Evolutionary conservation across 2,329 filamentous ascomycete species (phyloP).

Genomic region (Cercospora sp.): DNA sequence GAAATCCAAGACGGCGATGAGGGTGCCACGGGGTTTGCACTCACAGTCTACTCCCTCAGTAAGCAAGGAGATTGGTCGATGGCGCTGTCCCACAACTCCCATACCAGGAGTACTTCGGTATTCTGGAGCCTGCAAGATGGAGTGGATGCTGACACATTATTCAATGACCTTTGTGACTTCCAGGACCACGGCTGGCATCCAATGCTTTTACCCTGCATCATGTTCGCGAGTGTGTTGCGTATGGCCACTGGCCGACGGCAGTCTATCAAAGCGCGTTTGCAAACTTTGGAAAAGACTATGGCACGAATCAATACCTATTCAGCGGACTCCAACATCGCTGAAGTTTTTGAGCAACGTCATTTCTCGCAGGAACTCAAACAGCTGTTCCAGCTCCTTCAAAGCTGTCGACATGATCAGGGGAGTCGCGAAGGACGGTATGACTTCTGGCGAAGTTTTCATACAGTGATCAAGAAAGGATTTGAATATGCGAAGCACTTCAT

Average conservation of each 20-base stretch:
- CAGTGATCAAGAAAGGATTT: constrained; percentile 5
- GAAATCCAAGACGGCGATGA: not conserved
- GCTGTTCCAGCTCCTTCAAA: constrained; percentile 21
- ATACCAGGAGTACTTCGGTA: not conserved
- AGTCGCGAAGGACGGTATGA: constrained; percentile 26
- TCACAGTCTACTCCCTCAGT: constrained; percentile 20
- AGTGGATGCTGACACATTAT: not conserved
- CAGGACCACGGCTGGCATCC: constrained; percentile 20
- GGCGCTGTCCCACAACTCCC: constrained; percentile 22
- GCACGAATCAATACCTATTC: constrained; percentile 6
- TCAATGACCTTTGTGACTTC: constrained; percentile 15
- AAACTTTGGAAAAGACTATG: constrained; percentile 19
- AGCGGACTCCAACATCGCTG: not conserved
- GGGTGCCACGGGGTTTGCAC: constrained; percentile 8
- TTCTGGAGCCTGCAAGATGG: not conserved
- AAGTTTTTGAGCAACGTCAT: not conserved
- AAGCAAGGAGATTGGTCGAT: constrained; percentile 29
- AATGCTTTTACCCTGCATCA: constrained; percentile 28
- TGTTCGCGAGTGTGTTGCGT: constrained; percentile 20
- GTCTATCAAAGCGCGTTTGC: constrained; percentile 20
- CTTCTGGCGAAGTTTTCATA: constrained; percentile 23
- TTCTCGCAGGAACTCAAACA: not conserved
- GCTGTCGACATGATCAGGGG: constrained; percentile 22
- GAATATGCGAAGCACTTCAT: not conserved
- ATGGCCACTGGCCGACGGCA: constrained; percentile 18